Percentiles rank a stretch among this genome's conserved stretches.
Evolutionary conservation across 202 grass and related monocot genomes (phyloP).

Genomic region (Dendrocalamus latiflorus): DNA sequence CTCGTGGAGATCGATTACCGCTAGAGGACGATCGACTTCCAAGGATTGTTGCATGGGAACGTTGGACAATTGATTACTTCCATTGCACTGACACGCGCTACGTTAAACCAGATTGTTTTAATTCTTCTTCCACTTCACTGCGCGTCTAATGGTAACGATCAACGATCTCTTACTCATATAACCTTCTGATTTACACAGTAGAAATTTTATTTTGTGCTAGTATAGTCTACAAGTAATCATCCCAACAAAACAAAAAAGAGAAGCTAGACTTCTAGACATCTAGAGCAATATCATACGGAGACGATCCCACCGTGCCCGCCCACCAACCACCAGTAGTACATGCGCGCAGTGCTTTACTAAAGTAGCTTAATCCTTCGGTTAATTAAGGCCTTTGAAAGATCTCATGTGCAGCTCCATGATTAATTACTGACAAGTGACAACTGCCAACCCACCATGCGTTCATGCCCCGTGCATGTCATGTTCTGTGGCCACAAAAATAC

Average conservation of each 20-base stretch:
- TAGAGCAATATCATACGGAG: not conserved
- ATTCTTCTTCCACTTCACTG: too few species aligned
- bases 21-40: too few species aligned
- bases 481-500: not conserved
- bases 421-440: not conserved
- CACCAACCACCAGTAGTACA: not conserved
- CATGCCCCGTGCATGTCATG: not conserved
- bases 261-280: not conserved
- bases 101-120: accelerated
- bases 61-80: too few species aligned
- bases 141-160: too few species aligned
- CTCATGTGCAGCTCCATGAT: not conserved
- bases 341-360: not conserved
- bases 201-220: too few species aligned
- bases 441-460: not conserved
- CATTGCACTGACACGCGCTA: too few species aligned
- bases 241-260: not conserved
- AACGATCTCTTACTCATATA: too few species aligned
- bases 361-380: not conserved
- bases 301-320: not conserved
- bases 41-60: too few species aligned
- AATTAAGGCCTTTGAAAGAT: not conserved
- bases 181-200: too few species aligned
- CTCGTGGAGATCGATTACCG: too few species aligned
- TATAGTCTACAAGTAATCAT: too few species aligned